Conservation (phyloP, 176 grass and related monocot species). For the Dendrocalamus sinicus region DNA sequence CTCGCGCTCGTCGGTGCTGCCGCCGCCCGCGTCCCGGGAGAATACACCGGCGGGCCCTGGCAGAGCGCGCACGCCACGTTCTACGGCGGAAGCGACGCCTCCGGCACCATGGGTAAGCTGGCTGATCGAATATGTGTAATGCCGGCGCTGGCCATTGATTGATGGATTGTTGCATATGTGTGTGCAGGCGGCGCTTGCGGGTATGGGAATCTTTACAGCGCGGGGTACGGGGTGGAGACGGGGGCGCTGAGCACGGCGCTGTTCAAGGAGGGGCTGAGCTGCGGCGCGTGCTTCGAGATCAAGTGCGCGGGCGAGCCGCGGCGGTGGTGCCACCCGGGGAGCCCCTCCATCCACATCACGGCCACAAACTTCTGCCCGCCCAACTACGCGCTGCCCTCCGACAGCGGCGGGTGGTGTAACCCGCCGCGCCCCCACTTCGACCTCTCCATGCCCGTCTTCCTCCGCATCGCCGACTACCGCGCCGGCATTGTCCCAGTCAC, state of each 20-base stretch:
- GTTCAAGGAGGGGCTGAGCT: constrained; percentile 41
- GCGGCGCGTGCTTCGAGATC: constrained; percentile 52
- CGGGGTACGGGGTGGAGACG: constrained; percentile 63
- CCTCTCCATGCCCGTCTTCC: constrained; percentile 60
- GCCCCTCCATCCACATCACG: constrained; percentile 22
- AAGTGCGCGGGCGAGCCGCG: constrained; percentile 30
- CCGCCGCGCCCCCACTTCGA: constrained; percentile 77
- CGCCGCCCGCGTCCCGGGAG: constrained; percentile 37
- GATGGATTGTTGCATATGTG: too few relatives aligned
- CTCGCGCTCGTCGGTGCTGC: background rate
- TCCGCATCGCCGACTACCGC: constrained; percentile 37
- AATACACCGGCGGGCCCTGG: constrained; percentile 41
- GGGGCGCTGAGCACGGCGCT: constrained; percentile 64
- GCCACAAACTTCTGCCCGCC: too few relatives aligned
- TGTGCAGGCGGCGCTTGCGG: too few relatives aligned
- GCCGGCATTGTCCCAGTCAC: background rate
- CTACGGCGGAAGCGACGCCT: constrained; percentile 55
- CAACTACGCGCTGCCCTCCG: background rate
- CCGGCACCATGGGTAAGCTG: constrained; percentile 45
- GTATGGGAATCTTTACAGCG: constrained; percentile 35
- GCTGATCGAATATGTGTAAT: too few relatives aligned
- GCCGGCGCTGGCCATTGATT: too few relatives aligned
- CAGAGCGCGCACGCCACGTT: constrained; percentile 58
- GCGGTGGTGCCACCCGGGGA: constrained; percentile 34
- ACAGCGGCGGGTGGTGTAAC: constrained; percentile 81